Conservation (phyloP, 371 early-diverging fungal genomes). For the Cladochytrium tenue region DNA sequence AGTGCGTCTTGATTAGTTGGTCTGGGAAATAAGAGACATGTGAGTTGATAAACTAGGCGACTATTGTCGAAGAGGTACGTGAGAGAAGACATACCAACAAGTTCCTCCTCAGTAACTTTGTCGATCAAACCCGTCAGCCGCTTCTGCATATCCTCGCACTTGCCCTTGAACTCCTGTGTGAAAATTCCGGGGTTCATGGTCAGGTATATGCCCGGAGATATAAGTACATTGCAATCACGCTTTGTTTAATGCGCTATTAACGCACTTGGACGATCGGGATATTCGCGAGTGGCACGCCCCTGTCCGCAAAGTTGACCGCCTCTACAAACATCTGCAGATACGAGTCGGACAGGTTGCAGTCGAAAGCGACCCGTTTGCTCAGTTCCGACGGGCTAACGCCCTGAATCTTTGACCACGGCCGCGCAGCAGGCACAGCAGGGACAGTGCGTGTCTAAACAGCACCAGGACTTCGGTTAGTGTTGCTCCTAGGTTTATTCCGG, state of each 20-base stretch:
- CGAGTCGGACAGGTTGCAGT: slow-evolving; percentile 13
- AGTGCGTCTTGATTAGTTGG: slow-evolving; percentile 4
- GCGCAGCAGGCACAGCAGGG: too few species aligned
- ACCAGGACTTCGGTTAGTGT: too few species aligned
- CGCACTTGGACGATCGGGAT: slow-evolving; percentile 12
- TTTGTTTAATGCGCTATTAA: not conserved
- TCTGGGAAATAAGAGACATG: not conserved
- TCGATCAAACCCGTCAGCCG: slow-evolving; percentile 1
- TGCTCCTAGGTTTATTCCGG: too few species aligned
- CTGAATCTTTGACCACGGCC: not conserved
- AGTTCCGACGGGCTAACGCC: slow-evolving; percentile 6
- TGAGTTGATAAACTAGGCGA: not conserved
- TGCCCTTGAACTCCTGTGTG: slow-evolving; percentile 13
- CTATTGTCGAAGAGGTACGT: not conserved
- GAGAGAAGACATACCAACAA: slow-evolving; percentile 4
- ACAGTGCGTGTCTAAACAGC: too few species aligned
- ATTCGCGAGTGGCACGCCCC: slow-evolving; percentile 3
- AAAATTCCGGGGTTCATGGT: too few species aligned
- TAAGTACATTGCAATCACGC: too few species aligned
- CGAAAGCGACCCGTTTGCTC: slow-evolving; percentile 12
- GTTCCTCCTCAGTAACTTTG: slow-evolving; percentile 15
- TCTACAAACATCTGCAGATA: slow-evolving; percentile 11
- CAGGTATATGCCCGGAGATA: too few species aligned
- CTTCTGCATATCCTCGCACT: slow-evolving; percentile 14
- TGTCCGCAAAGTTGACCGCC: slow-evolving; percentile 10